Base-by-base conservation (phyloP, 2,329 filamentous ascomycete species). In the Aaosphaeria pasadenensis region DNA sequence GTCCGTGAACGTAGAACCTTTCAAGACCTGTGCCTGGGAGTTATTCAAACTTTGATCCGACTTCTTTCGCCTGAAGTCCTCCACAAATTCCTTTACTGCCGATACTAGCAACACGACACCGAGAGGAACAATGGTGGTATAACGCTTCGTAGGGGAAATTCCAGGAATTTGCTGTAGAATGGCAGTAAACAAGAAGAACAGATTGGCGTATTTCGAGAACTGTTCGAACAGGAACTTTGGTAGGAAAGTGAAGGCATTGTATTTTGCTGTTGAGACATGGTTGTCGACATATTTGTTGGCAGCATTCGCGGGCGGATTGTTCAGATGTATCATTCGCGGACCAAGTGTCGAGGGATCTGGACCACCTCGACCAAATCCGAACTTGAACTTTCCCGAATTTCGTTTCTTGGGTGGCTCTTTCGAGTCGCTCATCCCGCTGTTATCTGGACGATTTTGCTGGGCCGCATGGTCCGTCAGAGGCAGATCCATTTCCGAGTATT, bases 161-260 rank as follows among this genome's bases (percentile, higher is more conserved):
- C 88, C 86, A 24, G 94, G 94, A 52, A 99, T 96, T 71, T 99
- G 94, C 75, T 99, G 94, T 41, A 99, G 76, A 38, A 84, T 86
- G 11, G 94, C 91, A 35, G 94, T 99, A 72, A 99, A 97, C 69
- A 99, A 82, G 87, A 99, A 99, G 78, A 99, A 99, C 65, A 99
- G 74, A 74, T 99, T 99, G 77, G 94, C 94, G 72, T 96, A 96
- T 77, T 96, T 99, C 52, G 91, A 96, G 74, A 99, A 99, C 70
- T 99, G 94, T 71, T 99, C 94, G 70, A 92, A 91, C 48, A 99
- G 78, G 73, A 99, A 99, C 72, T 99, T 99, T 44, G 94, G 94
- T 13, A 97, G 68, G 71, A 99, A 99, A 17, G 91, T 96, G 46
- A 89, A 79, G 64, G 90, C 62, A 70, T 97, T 99, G 82, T 99